Conservation (phyloP, 768 basidiomycete genomes). For the Psilocybe tampanensis region DNA sequence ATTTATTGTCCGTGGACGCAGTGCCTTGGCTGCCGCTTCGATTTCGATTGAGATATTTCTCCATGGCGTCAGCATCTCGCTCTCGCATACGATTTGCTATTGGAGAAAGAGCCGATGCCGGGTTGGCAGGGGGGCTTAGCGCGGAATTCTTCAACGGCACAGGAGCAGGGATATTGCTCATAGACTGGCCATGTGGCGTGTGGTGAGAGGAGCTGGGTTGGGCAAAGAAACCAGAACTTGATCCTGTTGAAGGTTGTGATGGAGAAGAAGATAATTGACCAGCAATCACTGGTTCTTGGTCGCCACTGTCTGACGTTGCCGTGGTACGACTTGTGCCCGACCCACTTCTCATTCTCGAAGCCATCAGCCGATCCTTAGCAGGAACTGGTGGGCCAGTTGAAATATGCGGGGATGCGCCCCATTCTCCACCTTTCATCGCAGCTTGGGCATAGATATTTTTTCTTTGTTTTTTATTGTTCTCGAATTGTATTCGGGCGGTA, state of each 20-base stretch:
- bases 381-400: constrained; percentile 49
- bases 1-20: constrained; percentile 71
- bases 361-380: constrained; percentile 44
- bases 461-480: constrained; percentile 76
- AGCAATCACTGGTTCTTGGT: constrained; percentile 50
- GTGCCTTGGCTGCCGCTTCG: constrained; percentile 80
- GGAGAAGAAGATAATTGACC: constrained; percentile 66
- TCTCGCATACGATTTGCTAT: constrained; percentile 81
- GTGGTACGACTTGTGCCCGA: constrained; percentile 83
- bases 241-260: constrained; percentile 54
- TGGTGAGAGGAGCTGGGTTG: constrained; percentile 28
- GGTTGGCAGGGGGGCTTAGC: constrained; percentile 36
- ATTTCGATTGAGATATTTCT: constrained; percentile 81
- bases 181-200: constrained; percentile 31
- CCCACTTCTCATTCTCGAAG: constrained; percentile 71
- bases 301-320: constrained; percentile 73
- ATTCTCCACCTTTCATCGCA: constrained; percentile 66
- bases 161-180: constrained; percentile 31
- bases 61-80: constrained; percentile 85
- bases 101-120: constrained; percentile 64
- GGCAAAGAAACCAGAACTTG: constrained; percentile 42
- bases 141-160: constrained; percentile 37
- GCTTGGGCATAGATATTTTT: constrained; percentile 75
- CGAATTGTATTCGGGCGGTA: constrained; percentile 76
- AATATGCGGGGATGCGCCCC: constrained; percentile 45